These are phyloP conservation scores for Alternaria gaisen DNA, from an alignment of 2,329 filamentous ascomycete genomes.

Conservation along the genomic window DNA sequence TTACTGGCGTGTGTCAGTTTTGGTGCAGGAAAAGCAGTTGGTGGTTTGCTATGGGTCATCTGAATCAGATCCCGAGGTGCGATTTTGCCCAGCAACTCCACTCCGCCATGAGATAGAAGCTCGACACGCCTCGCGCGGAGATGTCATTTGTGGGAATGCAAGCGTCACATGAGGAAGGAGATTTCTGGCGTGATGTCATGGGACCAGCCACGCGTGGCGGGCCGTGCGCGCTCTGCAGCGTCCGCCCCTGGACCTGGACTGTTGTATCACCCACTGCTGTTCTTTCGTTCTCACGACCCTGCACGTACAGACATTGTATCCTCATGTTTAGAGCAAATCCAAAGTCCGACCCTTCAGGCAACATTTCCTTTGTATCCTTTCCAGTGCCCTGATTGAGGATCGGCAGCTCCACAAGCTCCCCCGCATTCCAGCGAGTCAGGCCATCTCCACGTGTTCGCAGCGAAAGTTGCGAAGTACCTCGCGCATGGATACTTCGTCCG, in stretches of 20 bases:
- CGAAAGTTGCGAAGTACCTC: constrained; percentile 8
- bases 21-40: not conserved
- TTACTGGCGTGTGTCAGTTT: not conserved
- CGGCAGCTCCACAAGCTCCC: constrained; percentile 14
- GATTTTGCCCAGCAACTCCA: not conserved
- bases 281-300: not conserved
- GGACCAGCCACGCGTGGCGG: constrained; percentile 10
- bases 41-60: not conserved
- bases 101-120: not conserved
- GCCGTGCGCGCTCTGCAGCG: constrained; percentile 2
- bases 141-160: constrained; percentile 6
- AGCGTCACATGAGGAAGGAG: not conserved
- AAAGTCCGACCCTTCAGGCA: not conserved
- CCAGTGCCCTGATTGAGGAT: not conserved
- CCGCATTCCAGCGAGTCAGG: constrained; percentile 19
- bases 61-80: not conserved
- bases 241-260: not conserved
- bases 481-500: not conserved
- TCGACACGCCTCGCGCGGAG: not conserved
- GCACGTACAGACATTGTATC: not conserved
- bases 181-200: constrained; percentile 14
- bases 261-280: constrained; percentile 2
- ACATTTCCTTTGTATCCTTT: constrained; percentile 1
- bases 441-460: constrained; percentile 26
- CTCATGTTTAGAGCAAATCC: not conserved